A percentile compares a stretch with the other conserved stretches of the same genome.
Conservation (phyloP, 768 basidiomycete species). For the Tephrocybe sp. region DNA sequence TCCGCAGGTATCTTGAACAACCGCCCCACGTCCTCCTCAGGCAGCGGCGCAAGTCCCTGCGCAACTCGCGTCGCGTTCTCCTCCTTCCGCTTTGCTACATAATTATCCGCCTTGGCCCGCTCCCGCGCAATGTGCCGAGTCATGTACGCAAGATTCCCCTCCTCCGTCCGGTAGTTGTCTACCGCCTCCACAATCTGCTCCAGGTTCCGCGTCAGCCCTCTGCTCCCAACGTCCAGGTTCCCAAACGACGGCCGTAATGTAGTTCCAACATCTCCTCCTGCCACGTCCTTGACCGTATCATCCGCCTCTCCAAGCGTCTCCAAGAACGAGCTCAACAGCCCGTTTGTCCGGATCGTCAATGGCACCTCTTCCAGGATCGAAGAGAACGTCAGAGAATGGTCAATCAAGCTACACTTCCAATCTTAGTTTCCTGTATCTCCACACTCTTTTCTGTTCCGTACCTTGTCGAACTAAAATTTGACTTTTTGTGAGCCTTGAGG, state of each 20-base stretch:
- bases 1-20: constrained; percentile 87
- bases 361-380: constrained; percentile 85
- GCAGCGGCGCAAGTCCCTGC: constrained; percentile 82
- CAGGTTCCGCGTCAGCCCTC: constrained; percentile 69
- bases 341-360: constrained; percentile 78
- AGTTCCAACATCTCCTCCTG: constrained; percentile 36
- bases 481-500: constrained; percentile 76
- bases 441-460: constrained; percentile 33
- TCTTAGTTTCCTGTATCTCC: constrained; percentile 6
- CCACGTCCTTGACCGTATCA: constrained; percentile 35
- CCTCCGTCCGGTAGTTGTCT: constrained; percentile 85
- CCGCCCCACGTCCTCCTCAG: constrained; percentile 81
- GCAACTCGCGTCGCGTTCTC: constrained; percentile 77
- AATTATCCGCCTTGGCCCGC: constrained; percentile 72
- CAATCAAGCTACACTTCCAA: constrained; percentile 56
- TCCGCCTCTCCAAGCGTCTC: constrained; percentile 52
- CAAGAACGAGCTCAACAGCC: constrained; percentile 78
- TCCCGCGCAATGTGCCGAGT: constrained; percentile 87
- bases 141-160: constrained; percentile 88
- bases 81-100: constrained; percentile 82
- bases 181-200: constrained; percentile 84
- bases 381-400: constrained; percentile 80
- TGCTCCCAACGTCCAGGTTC: constrained; percentile 66
- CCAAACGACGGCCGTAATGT: constrained; percentile 62
- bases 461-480: constrained; percentile 85